Conservation (phyloP, 768 basidiomycete genomes). For the Russula virescens region DNA sequence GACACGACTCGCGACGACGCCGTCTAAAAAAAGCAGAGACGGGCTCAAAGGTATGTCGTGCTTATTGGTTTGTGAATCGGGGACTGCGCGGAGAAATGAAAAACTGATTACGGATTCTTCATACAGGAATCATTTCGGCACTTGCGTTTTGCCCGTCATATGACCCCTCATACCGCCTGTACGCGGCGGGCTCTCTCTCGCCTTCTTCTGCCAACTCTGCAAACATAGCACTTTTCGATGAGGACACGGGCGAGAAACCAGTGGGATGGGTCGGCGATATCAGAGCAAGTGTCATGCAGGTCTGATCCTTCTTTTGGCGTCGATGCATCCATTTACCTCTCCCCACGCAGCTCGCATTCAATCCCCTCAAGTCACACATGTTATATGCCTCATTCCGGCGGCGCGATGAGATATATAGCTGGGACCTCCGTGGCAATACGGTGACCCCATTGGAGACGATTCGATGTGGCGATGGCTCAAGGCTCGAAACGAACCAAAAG, state of each 20-base stretch:
- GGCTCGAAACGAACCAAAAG: slow-evolving; percentile 60
- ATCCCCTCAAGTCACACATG: slow-evolving; percentile 62
- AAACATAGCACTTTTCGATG: slow-evolving; percentile 65
- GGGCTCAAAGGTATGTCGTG: slow-evolving; percentile 73
- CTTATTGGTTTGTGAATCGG: neutral
- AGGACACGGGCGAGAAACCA: slow-evolving; percentile 47
- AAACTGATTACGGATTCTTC: neutral
- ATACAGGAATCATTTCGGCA: slow-evolving; percentile 71
- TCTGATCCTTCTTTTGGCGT: slow-evolving; percentile 26
- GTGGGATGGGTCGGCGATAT: slow-evolving; percentile 59
- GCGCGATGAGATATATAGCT: slow-evolving; percentile 55
- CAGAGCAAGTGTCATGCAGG: slow-evolving; percentile 50
- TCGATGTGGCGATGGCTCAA: slow-evolving; percentile 14
- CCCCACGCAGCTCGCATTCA: slow-evolving; percentile 61
- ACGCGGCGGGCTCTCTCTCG: slow-evolving; percentile 74
- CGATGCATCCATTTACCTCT: slow-evolving; percentile 4
- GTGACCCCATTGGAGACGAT: slow-evolving; percentile 38
- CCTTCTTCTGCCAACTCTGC: slow-evolving; percentile 38
- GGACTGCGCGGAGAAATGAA: neutral
- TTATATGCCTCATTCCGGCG: slow-evolving; percentile 78
- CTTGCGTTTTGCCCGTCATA: slow-evolving; percentile 67
- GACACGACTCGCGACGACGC: slow-evolving; percentile 60
- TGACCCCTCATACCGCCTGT: slow-evolving; percentile 49
- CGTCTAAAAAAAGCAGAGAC: slow-evolving; percentile 70
- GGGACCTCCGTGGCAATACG: slow-evolving; percentile 69